phyloP scores from a whole-genome alignment of 2,329 filamentous ascomycete species.

The Rugonectria rugulosa region DNA sequence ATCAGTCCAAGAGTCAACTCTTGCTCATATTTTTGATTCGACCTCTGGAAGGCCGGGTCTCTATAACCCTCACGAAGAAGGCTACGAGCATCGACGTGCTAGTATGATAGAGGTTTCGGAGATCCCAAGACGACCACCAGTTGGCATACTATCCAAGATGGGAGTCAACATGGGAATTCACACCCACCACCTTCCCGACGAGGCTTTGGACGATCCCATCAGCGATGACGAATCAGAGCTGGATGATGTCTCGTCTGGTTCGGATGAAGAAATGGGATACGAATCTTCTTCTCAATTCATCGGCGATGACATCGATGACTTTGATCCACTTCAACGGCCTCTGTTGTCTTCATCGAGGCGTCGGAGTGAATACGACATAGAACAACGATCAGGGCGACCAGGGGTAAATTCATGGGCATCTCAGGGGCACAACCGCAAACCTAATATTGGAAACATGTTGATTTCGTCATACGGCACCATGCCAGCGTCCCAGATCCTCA shows the following conservation, averaged over 20 bases:
- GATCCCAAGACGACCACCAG: constrained; percentile 67
- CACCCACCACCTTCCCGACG: constrained; percentile 73
- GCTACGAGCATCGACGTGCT: constrained; percentile 44
- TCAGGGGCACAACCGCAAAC: constrained; percentile 24
- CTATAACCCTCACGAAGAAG: constrained; percentile 52
- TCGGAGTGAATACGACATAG: constrained; percentile 14
- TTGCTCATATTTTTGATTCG: constrained; percentile 54
- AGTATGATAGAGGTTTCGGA: constrained; percentile 68
- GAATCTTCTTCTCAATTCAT: constrained; percentile 38
- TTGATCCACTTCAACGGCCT: constrained; percentile 29
- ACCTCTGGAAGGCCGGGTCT: constrained; percentile 51
- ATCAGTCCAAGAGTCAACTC: constrained; percentile 51
- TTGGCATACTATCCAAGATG: constrained; percentile 59
- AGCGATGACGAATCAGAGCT: constrained; percentile 42
- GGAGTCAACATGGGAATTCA: constrained; percentile 77
- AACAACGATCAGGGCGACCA: constrained; percentile 17
- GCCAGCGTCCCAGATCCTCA: constrained; percentile 36
- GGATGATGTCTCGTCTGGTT: constrained; percentile 43
- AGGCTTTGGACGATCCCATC: constrained; percentile 58
- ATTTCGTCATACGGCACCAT: constrained; percentile 45
- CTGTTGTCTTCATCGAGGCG: constrained; percentile 26
- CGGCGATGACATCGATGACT: constrained; percentile 35
- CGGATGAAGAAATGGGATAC: constrained; percentile 41
- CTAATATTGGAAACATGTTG: constrained; percentile 16
- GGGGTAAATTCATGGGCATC: constrained; percentile 27